Conservation (phyloP, 1,139 yeast species). For the Saccharomyces hybrid region DNA sequence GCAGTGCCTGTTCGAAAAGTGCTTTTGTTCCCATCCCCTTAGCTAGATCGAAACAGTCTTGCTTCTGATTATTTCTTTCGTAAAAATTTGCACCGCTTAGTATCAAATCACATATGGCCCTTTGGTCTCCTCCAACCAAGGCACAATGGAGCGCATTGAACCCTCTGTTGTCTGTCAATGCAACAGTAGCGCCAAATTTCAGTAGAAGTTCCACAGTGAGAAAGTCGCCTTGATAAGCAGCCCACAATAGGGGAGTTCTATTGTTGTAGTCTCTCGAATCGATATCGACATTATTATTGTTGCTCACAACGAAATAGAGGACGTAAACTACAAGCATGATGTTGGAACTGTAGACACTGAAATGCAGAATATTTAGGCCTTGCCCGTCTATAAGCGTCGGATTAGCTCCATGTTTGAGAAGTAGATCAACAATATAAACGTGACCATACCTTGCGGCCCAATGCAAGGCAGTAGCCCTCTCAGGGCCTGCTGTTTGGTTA, state of each 20-base stretch:
- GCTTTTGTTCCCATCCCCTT: slow-evolving; percentile 59
- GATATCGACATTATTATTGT: slow-evolving; percentile 8
- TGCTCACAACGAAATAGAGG: slow-evolving; percentile 35
- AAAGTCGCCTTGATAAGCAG: slow-evolving; percentile 84
- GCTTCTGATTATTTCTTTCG: slow-evolving; percentile 50
- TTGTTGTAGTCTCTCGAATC: slow-evolving; percentile 28
- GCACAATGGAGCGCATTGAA: slow-evolving; percentile 84
- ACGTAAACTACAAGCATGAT: slow-evolving; percentile 70
- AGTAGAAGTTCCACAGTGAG: slow-evolving; percentile 61
- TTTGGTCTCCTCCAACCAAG: slow-evolving; percentile 56
- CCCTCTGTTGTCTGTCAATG: slow-evolving; percentile 51
- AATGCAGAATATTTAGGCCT: slow-evolving; percentile 70
- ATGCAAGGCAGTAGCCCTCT: slow-evolving; percentile 77
- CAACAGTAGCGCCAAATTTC: slow-evolving; percentile 62
- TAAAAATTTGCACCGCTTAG: slow-evolving; percentile 58
- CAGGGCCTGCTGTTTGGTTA: slow-evolving; percentile 56
- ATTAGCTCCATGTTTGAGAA: slow-evolving; percentile 61
- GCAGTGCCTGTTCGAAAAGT: slow-evolving; percentile 42
- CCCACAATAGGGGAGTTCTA: slow-evolving; percentile 83
- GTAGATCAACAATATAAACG: slow-evolving; percentile 66
- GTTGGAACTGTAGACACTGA: slow-evolving; percentile 82
- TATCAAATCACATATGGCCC: slow-evolving; percentile 35
- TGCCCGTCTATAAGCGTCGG: slow-evolving; percentile 58
- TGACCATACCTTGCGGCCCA: slow-evolving; percentile 90
- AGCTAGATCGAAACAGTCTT: slow-evolving; percentile 57